A percentile compares a stretch with the other conserved stretches of the same genome.
Conservation (phyloP, 169 alveolate genomes). For the Plasmodium fragile region DNA sequence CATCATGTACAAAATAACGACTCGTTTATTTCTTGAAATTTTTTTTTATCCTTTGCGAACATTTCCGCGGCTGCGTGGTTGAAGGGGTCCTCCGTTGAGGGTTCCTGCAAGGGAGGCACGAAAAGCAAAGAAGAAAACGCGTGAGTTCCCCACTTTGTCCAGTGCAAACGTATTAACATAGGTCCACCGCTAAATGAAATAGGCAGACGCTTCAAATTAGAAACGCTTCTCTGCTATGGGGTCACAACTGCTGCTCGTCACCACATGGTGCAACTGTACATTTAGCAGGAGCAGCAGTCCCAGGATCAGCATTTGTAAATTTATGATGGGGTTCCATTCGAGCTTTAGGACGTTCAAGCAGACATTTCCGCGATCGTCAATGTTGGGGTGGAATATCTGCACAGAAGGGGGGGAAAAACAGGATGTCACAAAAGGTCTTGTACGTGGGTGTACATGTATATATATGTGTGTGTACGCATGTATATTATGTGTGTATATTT, state of each 20-base stretch:
- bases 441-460: too few relatives aligned
- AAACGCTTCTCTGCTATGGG: not conserved
- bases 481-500: not conserved
- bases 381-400: constrained; percentile 72
- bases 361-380: constrained; percentile 70
- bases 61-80: constrained; percentile 50
- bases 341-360: constrained; percentile 70
- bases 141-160: not conserved
- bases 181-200: not conserved
- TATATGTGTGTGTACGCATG: not conserved
- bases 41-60: constrained; percentile 13
- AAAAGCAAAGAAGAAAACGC: not conserved
- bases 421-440: not conserved
- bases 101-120: constrained; percentile 35
- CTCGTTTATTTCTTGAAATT: constrained; percentile 60
- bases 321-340: constrained; percentile 69
- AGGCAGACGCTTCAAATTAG: not conserved
- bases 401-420: not conserved
- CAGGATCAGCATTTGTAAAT: constrained; percentile 60
- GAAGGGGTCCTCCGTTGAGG: constrained; percentile 71
- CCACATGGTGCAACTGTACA: constrained; percentile 11
- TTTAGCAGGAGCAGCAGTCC: constrained; percentile 45
- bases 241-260: not conserved
- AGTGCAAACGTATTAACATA: not conserved
- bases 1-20: not conserved